phyloP scores from a whole-genome alignment of 1,284 basidiomycete genomes.

The Rhodotorula sp. region DNA sequence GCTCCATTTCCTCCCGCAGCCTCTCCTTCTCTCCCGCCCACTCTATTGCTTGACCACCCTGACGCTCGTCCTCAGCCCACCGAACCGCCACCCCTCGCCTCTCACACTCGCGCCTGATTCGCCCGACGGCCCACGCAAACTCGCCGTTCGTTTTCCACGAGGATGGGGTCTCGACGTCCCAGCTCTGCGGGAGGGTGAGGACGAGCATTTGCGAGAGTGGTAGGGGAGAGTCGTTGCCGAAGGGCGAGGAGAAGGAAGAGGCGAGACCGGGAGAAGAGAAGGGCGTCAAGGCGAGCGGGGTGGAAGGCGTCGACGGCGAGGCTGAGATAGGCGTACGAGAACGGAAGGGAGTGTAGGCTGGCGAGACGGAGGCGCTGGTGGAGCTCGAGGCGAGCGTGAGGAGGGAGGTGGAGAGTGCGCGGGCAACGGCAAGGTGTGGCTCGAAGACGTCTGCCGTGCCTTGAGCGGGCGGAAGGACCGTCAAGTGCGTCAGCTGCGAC shows the following conservation, averaged over 20 bases:
- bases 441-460: constrained; percentile 7
- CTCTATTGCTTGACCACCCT: no score
- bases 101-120: constrained; percentile 3
- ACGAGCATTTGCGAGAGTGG: not conserved
- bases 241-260: not conserved
- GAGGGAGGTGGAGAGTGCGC: constrained; percentile 17
- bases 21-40: not conserved
- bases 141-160: constrained; percentile 4
- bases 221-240: not conserved
- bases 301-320: not conserved
- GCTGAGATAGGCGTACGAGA: not conserved
- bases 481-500: constrained; percentile 4
- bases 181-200: constrained; percentile 2
- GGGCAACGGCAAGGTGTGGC: constrained; percentile 14
- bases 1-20: not conserved
- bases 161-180: not conserved
- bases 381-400: constrained; percentile 1
- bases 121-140: constrained; percentile 7
- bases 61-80: not conserved
- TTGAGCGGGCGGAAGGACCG: not conserved
- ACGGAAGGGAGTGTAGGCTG: not conserved
- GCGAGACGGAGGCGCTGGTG: not conserved
- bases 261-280: not conserved
- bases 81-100: constrained; percentile 1
- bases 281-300: constrained; percentile 6